Evolutionary conservation across 2,329 filamentous ascomycete species (phyloP), one percentile per base, ranked within the genome.

Genomic region (Macrophomina tecta): DNA sequence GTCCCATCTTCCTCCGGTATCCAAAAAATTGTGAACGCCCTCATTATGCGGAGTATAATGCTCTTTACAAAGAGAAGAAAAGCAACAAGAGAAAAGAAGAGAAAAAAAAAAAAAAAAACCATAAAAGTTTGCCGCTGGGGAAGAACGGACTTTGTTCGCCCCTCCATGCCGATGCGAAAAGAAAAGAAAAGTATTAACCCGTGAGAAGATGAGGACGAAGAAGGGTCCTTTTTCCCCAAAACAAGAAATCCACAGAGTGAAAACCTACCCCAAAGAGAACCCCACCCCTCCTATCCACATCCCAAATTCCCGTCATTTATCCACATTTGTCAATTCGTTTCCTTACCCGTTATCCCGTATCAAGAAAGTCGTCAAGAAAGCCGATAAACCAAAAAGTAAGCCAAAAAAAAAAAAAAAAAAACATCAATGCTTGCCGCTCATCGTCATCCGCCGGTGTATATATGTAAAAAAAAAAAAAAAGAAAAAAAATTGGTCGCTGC

Each of bases 11-110:
- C 3, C 1, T 16, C 12, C 12, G 12, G 12, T 30, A 51, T 51
- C 55, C 23, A 12, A 28, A 58, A 28, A 45, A n/a, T 40, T 55
- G 23, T 23, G 36, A 58, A 58, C 55, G 55, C 55, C 55, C 55
- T 46, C 55, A 58, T 58, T 58, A 58, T 58, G 55, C 55, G 55
- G 30, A 38, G 30, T 30, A 28, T 40, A 45, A 58, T 58, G 55
- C 55, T 58, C 32, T 36, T 45, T 45, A 12, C 42, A 34, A 28
- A 30, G 23, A 42, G 8, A 28, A 28, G 36, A 30, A 28, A 30
- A 30, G 5, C 2, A 23, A 58, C 23, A 58, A 34, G 40, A 30
- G 23, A 42, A n/a, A 28, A 28, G 36, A 30, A 28, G 16, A 30
- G 5, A 28, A 16, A 23, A 45, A 11, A 28, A 16, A 42, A 42